Conservation (phyloP, 371 early-diverging fungal species). For the Mucor ambiguus region DNA sequence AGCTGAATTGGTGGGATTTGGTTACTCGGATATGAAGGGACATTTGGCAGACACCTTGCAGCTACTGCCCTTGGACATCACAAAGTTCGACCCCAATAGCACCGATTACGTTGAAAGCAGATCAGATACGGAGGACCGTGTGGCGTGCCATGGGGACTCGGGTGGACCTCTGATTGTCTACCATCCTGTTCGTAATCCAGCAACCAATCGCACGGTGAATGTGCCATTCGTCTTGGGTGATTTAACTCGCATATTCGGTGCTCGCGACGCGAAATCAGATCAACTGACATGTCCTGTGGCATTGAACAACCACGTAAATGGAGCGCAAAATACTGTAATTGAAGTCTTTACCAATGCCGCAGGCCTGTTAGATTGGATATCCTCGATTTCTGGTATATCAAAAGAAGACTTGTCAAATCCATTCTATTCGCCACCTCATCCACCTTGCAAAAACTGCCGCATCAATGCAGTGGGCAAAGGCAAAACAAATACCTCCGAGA, state of each 20-base stretch:
- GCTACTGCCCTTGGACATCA: slow-evolving; percentile 27
- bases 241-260: slow-evolving; percentile 46
- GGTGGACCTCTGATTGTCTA: slow-evolving; percentile 36
- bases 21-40: slow-evolving; percentile 26
- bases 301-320: background rate
- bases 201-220: background rate
- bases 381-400: slow-evolving; percentile 14
- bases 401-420: slow-evolving; percentile 17
- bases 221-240: slow-evolving; percentile 35
- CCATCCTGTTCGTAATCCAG: background rate
- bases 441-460: background rate
- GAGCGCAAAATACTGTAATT: slow-evolving; percentile 2
- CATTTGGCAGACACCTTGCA: slow-evolving; percentile 29
- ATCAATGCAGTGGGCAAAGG: background rate
- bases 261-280: slow-evolving; percentile 25
- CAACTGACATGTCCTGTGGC: slow-evolving; percentile 37
- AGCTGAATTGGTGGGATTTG: slow-evolving; percentile 42
- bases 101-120: slow-evolving; percentile 26
- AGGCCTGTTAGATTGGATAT: slow-evolving; percentile 25
- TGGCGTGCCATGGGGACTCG: slow-evolving; percentile 52
- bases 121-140: slow-evolving; percentile 16
- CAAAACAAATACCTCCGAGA: background rate
- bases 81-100: slow-evolving; percentile 17
- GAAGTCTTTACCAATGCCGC: slow-evolving; percentile 23
- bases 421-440: slow-evolving; percentile 18